These are phyloP conservation scores for Cryptococcus sp. DNA, from an alignment of 1,284 basidiomycete genomes.

Conservation along the genomic window DNA sequence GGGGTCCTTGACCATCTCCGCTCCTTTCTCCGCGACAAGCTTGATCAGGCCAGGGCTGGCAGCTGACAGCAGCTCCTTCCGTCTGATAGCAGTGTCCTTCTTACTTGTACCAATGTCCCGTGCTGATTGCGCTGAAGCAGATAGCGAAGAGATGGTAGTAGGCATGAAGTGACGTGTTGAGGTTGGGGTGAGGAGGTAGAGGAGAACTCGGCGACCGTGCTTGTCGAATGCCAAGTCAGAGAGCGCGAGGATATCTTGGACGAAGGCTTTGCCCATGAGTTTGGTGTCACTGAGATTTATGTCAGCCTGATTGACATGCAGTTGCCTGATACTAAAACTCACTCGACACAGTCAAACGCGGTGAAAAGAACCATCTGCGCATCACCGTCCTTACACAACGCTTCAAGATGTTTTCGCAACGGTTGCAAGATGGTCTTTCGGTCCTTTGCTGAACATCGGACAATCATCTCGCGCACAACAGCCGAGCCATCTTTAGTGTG, in stretches of 20 bases:
- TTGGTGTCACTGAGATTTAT: slow-evolving; percentile 72
- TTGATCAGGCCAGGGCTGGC: slow-evolving; percentile 70
- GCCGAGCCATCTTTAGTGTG: slow-evolving; percentile 87
- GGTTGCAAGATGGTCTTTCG: slow-evolving; percentile 84
- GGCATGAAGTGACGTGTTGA: slow-evolving; percentile 79
- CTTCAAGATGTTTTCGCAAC: slow-evolving; percentile 79
- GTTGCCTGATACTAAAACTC: slow-evolving; percentile 32
- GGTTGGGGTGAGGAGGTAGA: slow-evolving; percentile 78
- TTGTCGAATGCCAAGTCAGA: slow-evolving; percentile 57
- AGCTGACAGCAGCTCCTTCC: slow-evolving; percentile 67
- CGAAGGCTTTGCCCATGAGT: slow-evolving; percentile 73
- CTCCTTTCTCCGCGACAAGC: slow-evolving; percentile 65
- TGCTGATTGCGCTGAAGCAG: slow-evolving; percentile 64
- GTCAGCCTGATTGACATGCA: background rate
- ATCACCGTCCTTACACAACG: slow-evolving; percentile 81
- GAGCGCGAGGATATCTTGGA: slow-evolving; percentile 58
- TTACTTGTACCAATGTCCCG: slow-evolving; percentile 66
- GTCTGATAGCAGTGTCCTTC: slow-evolving; percentile 66
- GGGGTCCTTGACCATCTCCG: slow-evolving; percentile 66
- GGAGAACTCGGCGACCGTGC: slow-evolving; percentile 68
- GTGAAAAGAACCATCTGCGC: slow-evolving; percentile 86
- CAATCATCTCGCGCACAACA: slow-evolving; percentile 79
- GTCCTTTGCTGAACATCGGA: slow-evolving; percentile 80
- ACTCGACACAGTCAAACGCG: slow-evolving; percentile 84
- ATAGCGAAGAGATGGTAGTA: slow-evolving; percentile 66